These are phyloP conservation scores for Phytophthora pini DNA, from an alignment of 352 stramenopile genomes.

Conservation along the genomic window DNA sequence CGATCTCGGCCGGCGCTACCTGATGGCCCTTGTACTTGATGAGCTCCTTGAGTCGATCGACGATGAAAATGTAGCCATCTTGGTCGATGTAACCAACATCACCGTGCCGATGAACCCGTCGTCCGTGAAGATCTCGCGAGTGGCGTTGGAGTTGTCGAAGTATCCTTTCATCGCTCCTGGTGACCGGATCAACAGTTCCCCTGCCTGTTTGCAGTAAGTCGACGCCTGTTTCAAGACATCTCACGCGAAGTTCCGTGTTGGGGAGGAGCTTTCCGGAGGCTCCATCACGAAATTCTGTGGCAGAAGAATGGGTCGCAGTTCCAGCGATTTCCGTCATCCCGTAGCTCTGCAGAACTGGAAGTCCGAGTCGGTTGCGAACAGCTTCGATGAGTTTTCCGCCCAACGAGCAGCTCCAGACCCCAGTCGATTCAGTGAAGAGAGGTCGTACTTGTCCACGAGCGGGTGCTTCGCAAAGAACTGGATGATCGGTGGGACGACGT, in stretches of 20 bases:
- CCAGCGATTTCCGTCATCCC: constrained; percentile 70
- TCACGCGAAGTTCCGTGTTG: constrained; percentile 59
- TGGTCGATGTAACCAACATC: constrained; percentile 92
- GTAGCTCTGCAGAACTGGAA: constrained; percentile 53
- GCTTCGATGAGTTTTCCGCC: constrained; percentile 66
- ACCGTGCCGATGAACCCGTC: constrained; percentile 86
- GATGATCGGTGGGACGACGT: constrained; percentile 85
- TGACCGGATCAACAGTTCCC: constrained; percentile 87
- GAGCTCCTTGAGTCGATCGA: constrained; percentile 93
- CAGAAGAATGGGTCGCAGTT: constrained; percentile 30
- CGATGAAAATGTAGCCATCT: constrained; percentile 92
- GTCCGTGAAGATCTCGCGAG: constrained; percentile 62
- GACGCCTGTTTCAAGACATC: constrained; percentile 45
- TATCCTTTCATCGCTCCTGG: constrained; percentile 94
- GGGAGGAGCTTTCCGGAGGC: constrained; percentile 55
- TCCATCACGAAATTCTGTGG: constrained; percentile 24
- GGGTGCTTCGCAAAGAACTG: constrained; percentile 83
- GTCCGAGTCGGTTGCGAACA: constrained; percentile 61
- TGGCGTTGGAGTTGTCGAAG: constrained; percentile 84
- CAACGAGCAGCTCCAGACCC: constrained; percentile 82
- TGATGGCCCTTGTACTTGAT: constrained; percentile 96
- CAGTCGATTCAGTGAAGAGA: constrained; percentile 71
- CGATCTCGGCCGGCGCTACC: constrained; percentile 91
- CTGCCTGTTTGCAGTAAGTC: constrained; percentile 39
- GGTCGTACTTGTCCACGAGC: constrained; percentile 88